Conservation (phyloP, 352 stramenopile species). For the Pythium aristosporum region DNA sequence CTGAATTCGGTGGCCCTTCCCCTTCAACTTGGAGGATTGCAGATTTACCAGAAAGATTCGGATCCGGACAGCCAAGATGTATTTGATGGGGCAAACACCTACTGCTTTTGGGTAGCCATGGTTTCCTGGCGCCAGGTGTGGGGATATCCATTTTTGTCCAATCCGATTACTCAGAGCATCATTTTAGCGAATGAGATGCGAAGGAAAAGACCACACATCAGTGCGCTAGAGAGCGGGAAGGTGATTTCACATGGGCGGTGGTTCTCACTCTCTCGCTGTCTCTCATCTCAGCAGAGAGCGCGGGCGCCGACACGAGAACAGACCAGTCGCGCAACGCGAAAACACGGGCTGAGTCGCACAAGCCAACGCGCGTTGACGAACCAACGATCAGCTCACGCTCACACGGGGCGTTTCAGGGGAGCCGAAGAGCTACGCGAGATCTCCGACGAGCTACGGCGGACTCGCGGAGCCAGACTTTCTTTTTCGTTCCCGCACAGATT, state of each 20-base stretch:
- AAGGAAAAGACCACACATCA: background rate
- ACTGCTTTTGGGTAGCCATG: background rate
- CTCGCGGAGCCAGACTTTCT: background rate
- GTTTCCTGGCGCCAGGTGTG: background rate
- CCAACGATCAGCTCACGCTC: background rate
- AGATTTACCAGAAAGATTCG: no score
- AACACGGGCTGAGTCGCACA: background rate
- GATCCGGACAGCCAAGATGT: background rate
- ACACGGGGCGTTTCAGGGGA: background rate
- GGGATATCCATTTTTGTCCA: background rate
- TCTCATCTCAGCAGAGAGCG: conserved; percentile 1
- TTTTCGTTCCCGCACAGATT: background rate
- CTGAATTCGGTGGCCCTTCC: background rate
- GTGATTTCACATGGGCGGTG: conserved; percentile 10
- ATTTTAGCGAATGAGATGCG: conserved; percentile 2
- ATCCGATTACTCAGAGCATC: background rate
- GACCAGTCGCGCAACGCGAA: no score
- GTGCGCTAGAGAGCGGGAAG: conserved; percentile 8
- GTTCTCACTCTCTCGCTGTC: conserved; percentile 11
- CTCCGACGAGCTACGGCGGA: no score
- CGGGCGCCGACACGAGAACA: background rate
- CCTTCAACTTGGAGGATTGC: conserved; percentile 6
- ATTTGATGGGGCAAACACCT: background rate
- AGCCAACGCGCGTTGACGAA: background rate
- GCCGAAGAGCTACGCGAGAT: background rate